Base-by-base conservation (phyloP, 345 rosid species). In the Geranium rotundifolium region DNA sequence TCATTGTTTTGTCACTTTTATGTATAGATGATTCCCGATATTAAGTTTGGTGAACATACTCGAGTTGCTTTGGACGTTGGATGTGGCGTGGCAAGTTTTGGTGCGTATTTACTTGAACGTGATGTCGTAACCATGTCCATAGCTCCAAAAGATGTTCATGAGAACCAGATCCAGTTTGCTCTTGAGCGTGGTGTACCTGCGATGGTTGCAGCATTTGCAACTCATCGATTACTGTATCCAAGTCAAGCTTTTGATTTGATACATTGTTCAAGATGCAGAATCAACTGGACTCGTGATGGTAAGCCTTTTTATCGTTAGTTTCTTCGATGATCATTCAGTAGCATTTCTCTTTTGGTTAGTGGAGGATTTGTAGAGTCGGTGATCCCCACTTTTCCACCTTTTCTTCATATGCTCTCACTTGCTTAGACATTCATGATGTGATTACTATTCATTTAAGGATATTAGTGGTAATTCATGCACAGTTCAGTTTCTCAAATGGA, bases 201-300 rank as follows among this genome's bases (percentile, higher is more conserved):
- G 54, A 93, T 90, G 97, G 95, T 77, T 57, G 92, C 96, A 61
- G 97, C 99, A 63, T 90, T 90, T 75, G 88, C 91, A 17, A 93
- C 95, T 30, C 86, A 61, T 41, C 77, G 96, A 0, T 72, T 93
- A 59, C 54, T 82, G 60, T 93, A 84, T 71, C 96, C 99, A 16
- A 93, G 97, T 77, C 97, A 93, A 79, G 96, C 97, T 69, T 93
- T 90, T 81, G 96, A 93, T 77, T 64, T 90, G 75, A 82, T 93
- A 55, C 99, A 93, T 78, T 90, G 97, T 79, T 93, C 99, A 63
- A 81, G 97, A 78, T 93, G 99, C 72, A 84, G 96, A 84, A 88
- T 93, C 76, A 90, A 93, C 64, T 93, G 99, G 99, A 88, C 96
- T 80, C 95, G 92, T 63, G 99, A 86, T 70, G 96, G 99, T 93